Percentiles rank a stretch among this genome's conserved stretches.
Evolutionary conservation across 495 filamentous ascomycete species (phyloP).

Genomic region (Patellaria atrata): DNA sequence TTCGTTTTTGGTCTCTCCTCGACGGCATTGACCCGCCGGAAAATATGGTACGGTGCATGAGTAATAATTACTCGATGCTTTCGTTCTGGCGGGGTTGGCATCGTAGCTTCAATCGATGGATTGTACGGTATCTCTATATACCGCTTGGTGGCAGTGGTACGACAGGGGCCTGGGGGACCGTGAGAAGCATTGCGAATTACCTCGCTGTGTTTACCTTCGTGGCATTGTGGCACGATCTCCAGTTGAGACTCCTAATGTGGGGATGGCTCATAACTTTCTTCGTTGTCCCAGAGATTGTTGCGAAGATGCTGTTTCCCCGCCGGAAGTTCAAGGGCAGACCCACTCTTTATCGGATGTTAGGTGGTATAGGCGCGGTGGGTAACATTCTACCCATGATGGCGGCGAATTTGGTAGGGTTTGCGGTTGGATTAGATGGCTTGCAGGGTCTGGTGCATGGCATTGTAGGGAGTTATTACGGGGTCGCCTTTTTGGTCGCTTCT

Average conservation of each 20-base stretch:
- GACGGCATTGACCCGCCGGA: constrained; percentile 92
- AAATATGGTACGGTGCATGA: constrained; percentile 96
- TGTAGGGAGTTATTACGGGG: constrained; percentile 57
- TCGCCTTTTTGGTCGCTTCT: constrained; percentile 56
- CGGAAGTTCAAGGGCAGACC: constrained; percentile 51
- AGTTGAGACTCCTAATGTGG: constrained; percentile 85
- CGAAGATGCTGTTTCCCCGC: constrained; percentile 53
- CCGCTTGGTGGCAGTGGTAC: constrained; percentile 63
- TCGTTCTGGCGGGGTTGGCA: constrained; percentile 97
- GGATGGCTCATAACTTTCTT: constrained; percentile 92
- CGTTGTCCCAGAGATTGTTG: constrained; percentile 75
- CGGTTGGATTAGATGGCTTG: constrained; percentile 76
- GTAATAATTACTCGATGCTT: constrained; percentile 82
- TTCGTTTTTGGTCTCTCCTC: constrained; percentile 82
- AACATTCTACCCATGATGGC: constrained; percentile 93
- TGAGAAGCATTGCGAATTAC: constrained; percentile 50
- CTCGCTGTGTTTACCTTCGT: constrained; percentile 92
- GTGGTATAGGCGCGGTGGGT: constrained; percentile 70
- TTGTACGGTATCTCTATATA: constrained; percentile 85
- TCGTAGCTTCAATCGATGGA: constrained; percentile 84
- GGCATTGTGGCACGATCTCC: constrained; percentile 95
- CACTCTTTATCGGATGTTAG: constrained; percentile 60
- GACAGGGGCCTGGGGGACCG: constrained; percentile 26
- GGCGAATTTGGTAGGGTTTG: constrained; percentile 91
- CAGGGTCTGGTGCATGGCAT: constrained; percentile 60